Evolutionary conservation across 2,329 filamentous ascomycete species (phyloP).

Genomic region (Penicillium fuscoglaucum): DNA sequence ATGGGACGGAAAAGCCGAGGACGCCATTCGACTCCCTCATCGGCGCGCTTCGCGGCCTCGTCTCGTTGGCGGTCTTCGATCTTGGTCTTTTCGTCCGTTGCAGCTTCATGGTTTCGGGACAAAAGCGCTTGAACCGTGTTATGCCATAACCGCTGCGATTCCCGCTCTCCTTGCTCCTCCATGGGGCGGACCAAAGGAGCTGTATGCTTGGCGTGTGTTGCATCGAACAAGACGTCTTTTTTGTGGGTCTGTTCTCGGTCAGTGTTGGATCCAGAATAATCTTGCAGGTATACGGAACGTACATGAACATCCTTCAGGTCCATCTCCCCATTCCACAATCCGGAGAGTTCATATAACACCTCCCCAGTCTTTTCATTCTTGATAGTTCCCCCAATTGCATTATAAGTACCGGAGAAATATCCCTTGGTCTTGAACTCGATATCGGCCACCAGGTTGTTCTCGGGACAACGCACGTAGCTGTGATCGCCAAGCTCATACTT

Average conservation of each 20-base stretch:
- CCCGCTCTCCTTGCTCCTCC: conserved; percentile 82
- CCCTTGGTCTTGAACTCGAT: conserved; percentile 99
- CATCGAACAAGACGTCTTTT: conserved; percentile 87
- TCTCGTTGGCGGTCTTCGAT: conserved; percentile 91
- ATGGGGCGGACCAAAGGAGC: conserved; percentile 72
- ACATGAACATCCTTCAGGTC: conserved; percentile 76
- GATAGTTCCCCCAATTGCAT: conserved; percentile 89
- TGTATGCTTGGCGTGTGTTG: conserved; percentile 72
- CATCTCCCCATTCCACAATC: conserved; percentile 95
- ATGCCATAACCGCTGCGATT: conserved; percentile 86
- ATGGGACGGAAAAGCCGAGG: conserved; percentile 81
- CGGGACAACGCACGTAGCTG: conserved; percentile 87
- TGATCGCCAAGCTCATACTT: conserved; percentile 98
- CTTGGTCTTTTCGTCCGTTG: conserved; percentile 93
- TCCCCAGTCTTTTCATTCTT: conserved; percentile 86
- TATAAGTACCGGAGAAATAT: conserved; percentile 94
- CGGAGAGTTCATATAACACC: conserved; percentile 84
- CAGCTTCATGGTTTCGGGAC: conserved; percentile 79
- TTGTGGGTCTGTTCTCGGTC: conserved; percentile 69
- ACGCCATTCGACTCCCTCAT: conserved; percentile 81
- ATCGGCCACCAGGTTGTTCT: conserved; percentile 81
- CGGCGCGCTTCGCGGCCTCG: conserved; percentile 76
- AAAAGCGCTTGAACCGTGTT: conserved; percentile 79
- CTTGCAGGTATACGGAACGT: conserved; percentile 5
- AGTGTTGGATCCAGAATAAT: not conserved